Evolutionary conservation across 129 eudicot species (phyloP), one percentile per base, ranked within the genome.

Genomic region (Sambucus nigra): DNA sequence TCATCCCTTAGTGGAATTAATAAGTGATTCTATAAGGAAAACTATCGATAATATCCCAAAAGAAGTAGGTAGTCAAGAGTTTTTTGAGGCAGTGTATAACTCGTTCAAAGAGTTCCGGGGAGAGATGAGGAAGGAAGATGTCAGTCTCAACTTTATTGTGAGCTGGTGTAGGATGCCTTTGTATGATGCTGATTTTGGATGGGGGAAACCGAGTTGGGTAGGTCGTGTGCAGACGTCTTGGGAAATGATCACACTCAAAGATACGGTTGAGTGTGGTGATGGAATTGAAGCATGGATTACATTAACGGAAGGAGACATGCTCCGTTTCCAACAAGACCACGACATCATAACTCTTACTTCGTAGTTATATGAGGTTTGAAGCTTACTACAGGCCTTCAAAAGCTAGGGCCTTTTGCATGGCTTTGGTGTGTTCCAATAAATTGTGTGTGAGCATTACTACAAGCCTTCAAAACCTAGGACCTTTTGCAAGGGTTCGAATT

Each of bases 261-360:
- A 40, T 40, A 40, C 46, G 4, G 14, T 13, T 0, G 14, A 7
- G 8, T 17, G 41, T 61, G 46, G 16, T 40, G 46, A 14, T 3
- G 14, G 15, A 3, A 14, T 40, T 7, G 46, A 40, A n/a, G 46
- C 46, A 0, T 40, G 15, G 15, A 14, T 40, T 10, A 14, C 14
- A 7, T 40, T 40, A n/a, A 40, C 14, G 46, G 46, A 40, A 14
- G 46, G 13, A 40, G 46, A 40, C 15, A 40, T 40, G 46, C 41
- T 22, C 7, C 24, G 22, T 2, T 51, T 68, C 5, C 47, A 59
- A 25, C 10, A 22, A 8, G 72, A 66, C 26, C 55, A 42, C 0
- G 65, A 31, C 24, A 47, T 60, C 40, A 1, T 60, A 5, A 44
- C 44, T 0, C 47, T 60, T 21, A 26, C 5, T 31, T 31, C 38